Conservation (phyloP, 2,329 filamentous ascomycete genomes). For the Thielaviopsis euricoi region DNA sequence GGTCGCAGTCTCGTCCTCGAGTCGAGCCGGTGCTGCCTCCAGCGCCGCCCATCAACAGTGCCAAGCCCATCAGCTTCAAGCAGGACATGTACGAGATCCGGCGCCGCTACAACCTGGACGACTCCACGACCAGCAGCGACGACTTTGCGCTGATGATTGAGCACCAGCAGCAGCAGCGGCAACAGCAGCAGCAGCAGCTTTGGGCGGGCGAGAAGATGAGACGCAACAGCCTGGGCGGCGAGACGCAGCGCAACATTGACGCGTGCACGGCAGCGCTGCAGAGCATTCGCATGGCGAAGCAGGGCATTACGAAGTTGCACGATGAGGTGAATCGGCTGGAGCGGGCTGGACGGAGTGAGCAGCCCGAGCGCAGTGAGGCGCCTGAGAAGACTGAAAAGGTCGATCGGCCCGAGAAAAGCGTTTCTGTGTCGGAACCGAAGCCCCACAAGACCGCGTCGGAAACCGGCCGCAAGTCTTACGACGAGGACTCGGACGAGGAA, state of each 20-base stretch:
- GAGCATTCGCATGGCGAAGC: slow-evolving; percentile 36
- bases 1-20: background rate
- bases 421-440: too few species aligned
- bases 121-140: slow-evolving; percentile 36
- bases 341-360: too few species aligned
- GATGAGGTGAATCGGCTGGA: slow-evolving; percentile 23
- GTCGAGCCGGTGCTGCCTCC: background rate
- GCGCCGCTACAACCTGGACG: slow-evolving; percentile 36
- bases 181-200: background rate
- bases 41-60: slow-evolving; percentile 34
- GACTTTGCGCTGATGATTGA: slow-evolving; percentile 35
- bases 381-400: too few species aligned
- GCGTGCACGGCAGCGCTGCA: background rate
- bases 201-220: background rate
- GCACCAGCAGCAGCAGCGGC: background rate
- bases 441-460: background rate
- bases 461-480: too few species aligned
- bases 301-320: slow-evolving; percentile 42
- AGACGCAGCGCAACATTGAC: background rate
- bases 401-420: too few species aligned
- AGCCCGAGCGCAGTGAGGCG: too few species aligned
- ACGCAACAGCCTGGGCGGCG: background rate
- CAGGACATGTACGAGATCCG: slow-evolving; percentile 39
- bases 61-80: slow-evolving; percentile 34
- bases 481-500: slow-evolving; percentile 1